phyloP scores from a whole-genome alignment of 306 rosid species.

The Lathyrus tuberosus region DNA sequence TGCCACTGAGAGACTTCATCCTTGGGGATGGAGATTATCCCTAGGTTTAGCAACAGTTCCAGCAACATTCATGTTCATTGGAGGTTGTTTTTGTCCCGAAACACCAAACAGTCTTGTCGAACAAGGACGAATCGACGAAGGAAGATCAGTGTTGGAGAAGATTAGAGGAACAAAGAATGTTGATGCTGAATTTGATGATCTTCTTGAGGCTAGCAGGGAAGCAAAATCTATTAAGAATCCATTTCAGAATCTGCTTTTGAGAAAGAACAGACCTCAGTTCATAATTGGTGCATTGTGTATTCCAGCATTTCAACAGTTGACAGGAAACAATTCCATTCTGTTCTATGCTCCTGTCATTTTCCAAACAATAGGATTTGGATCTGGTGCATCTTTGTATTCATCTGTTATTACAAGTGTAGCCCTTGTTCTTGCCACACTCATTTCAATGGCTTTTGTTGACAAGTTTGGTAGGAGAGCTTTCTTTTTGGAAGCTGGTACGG shows the following conservation, averaged over 20 bases:
- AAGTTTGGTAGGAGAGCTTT: conserved; percentile 82
- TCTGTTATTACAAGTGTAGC: conserved; percentile 69
- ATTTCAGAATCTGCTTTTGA: conserved; percentile 56
- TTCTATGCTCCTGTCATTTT: conserved; percentile 87
- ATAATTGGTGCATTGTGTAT: conserved; percentile 77
- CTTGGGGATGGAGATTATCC: conserved; percentile 89
- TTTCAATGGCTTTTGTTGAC: conserved; percentile 71
- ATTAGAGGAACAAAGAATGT: conserved; percentile 77
- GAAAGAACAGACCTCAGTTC: conserved; percentile 74
- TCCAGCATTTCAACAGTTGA: conserved; percentile 85
- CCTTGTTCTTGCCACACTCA: conserved; percentile 70
- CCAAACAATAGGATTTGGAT: conserved; percentile 79
- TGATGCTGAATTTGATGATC: conserved; percentile 80
- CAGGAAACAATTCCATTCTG: conserved; percentile 83
- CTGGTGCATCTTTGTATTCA: conserved; percentile 65
- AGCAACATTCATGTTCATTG: conserved; percentile 73
- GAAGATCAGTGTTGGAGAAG: conserved; percentile 63
- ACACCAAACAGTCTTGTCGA: conserved; percentile 94
- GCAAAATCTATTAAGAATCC: conserved; percentile 63
- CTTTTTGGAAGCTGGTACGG: conserved; percentile 78
- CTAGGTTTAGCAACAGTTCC: conserved; percentile 87
- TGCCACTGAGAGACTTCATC: conserved; percentile 65
- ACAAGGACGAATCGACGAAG: conserved; percentile 74
- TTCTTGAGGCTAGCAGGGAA: conserved; percentile 64
- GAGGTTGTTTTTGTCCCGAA: conserved; percentile 80